phyloP scores from a whole-genome alignment of 2,329 filamentous ascomycete species.

The Trichophyton mentagrophytes region DNA sequence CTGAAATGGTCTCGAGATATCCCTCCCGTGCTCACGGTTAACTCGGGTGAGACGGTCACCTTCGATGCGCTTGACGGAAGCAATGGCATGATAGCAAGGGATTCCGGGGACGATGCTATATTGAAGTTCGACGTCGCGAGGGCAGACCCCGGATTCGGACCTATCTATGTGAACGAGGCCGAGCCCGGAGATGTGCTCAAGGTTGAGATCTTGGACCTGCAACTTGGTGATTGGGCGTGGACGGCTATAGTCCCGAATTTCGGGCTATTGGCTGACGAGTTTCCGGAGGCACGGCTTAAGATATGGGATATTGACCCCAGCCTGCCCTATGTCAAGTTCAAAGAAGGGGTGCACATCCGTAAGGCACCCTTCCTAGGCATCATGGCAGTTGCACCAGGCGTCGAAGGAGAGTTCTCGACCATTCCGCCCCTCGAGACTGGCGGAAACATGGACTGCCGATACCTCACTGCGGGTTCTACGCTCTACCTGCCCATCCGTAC shows the following conservation, averaged over 20 bases:
- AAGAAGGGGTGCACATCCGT: slow-evolving; percentile 37
- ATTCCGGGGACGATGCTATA: slow-evolving; percentile 32
- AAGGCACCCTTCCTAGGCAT: slow-evolving; percentile 42
- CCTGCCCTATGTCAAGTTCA: slow-evolving; percentile 34
- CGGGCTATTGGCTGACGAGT: slow-evolving; percentile 40
- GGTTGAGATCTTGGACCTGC: slow-evolving; percentile 38
- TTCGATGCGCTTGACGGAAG: slow-evolving; percentile 41
- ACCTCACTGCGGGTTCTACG: slow-evolving; percentile 35
- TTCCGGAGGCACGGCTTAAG: slow-evolving; percentile 33
- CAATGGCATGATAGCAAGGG: slow-evolving; percentile 38
- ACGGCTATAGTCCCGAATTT: slow-evolving; percentile 41
- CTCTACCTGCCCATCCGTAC: slow-evolving; percentile 41
- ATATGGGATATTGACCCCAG: slow-evolving; percentile 37
- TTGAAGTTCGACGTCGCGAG: slow-evolving; percentile 29
- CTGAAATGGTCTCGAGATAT: slow-evolving; percentile 39
- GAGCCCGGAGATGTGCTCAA: slow-evolving; percentile 41
- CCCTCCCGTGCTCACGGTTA: slow-evolving; percentile 34
- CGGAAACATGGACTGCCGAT: slow-evolving; percentile 44
- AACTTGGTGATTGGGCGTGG: slow-evolving; percentile 40
- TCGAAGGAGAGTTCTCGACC: slow-evolving; percentile 35
- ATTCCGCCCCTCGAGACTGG: slow-evolving; percentile 41
- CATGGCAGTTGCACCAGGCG: slow-evolving; percentile 39
- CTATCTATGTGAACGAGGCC: slow-evolving; percentile 38
- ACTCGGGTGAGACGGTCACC: slow-evolving; percentile 36
- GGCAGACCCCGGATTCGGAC: slow-evolving; percentile 40